Conservation (phyloP, 176 grass and related monocot species). For the Typha latifolia region DNA sequence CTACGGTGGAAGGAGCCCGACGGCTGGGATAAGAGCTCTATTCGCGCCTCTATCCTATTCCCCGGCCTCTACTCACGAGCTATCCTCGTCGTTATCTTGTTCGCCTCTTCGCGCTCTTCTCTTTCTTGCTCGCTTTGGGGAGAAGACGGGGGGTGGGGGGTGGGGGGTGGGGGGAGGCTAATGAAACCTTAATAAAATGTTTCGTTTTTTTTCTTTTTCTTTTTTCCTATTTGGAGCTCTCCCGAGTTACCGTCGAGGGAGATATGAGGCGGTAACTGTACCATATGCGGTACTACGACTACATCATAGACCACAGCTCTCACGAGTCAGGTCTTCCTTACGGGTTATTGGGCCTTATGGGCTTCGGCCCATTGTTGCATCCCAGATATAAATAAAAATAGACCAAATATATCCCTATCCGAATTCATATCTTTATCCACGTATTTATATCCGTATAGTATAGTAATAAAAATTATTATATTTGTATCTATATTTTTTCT, state of each 20-base stretch:
- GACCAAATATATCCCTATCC: no score
- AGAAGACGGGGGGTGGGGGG: slow-evolving; percentile 13
- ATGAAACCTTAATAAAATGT: background rate
- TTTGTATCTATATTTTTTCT: no score
- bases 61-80: background rate
- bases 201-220: background rate
- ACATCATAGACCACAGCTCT: no score
- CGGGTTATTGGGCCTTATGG: no score
- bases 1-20: slow-evolving; percentile 26
- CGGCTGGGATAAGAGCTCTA: background rate
- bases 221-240: background rate
- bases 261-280: background rate
- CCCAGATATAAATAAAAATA: no score
- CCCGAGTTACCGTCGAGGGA: background rate
- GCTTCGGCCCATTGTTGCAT: no score
- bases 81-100: slow-evolving; percentile 14
- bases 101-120: slow-evolving; percentile 29
- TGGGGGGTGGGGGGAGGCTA: background rate
- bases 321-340: no score
- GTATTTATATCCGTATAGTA: no score
- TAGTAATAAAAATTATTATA: no score
- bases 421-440: no score
- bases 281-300: background rate
- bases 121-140: slow-evolving; percentile 16
- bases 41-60: background rate